Percentiles rank a stretch among this genome's conserved stretches.
Evolutionary conservation across 2,329 filamentous ascomycete genomes (phyloP).

Genomic region (Alternaria viburni): DNA sequence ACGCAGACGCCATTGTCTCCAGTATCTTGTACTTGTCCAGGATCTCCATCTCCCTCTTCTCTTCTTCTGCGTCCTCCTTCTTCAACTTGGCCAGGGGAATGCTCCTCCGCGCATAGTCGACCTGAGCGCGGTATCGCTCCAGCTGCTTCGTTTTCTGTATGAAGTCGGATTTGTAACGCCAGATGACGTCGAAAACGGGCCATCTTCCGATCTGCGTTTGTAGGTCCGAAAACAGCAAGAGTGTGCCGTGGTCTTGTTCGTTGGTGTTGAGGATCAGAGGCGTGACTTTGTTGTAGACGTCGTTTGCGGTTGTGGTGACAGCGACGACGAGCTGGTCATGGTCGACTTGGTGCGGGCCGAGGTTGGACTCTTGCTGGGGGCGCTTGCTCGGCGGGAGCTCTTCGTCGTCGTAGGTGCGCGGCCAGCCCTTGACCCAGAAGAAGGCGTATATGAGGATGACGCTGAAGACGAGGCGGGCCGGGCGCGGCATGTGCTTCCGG

Average conservation of each 20-base stretch:
- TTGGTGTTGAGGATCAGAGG: slow-evolving; percentile 35
- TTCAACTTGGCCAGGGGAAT: slow-evolving; percentile 34
- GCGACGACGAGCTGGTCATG: slow-evolving; percentile 56
- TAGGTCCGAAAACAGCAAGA: slow-evolving; percentile 50
- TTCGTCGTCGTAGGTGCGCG: slow-evolving; percentile 41
- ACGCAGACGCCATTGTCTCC: slow-evolving; percentile 44
- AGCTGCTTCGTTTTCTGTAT: slow-evolving; percentile 42
- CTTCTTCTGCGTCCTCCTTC: slow-evolving; percentile 24
- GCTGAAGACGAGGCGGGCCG: slow-evolving; percentile 28
- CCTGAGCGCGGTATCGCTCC: slow-evolving; percentile 45
- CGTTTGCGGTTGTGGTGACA: slow-evolving; percentile 63
- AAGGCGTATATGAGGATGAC: slow-evolving; percentile 32
- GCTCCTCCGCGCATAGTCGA: slow-evolving; percentile 35
- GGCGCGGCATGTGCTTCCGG: slow-evolving; percentile 27
- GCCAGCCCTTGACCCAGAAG: slow-evolving; percentile 43
- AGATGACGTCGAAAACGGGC: slow-evolving; percentile 48
- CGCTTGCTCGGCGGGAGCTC: slow-evolving; percentile 32
- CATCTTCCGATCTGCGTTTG: slow-evolving; percentile 43
- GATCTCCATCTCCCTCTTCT: slow-evolving; percentile 22
- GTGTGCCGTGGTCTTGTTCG: slow-evolving; percentile 40
- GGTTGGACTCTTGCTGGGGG: slow-evolving; percentile 18
- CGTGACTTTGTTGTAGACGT: slow-evolving; percentile 62
- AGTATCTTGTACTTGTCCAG: slow-evolving; percentile 51
- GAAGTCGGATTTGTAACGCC: slow-evolving; percentile 35
- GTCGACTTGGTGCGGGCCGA: slow-evolving; percentile 27